Evolutionary conservation across 2,329 filamentous ascomycete species (phyloP), one percentile per base, ranked within the genome.

Genomic region (Nannizziopsis barbatae): DNA sequence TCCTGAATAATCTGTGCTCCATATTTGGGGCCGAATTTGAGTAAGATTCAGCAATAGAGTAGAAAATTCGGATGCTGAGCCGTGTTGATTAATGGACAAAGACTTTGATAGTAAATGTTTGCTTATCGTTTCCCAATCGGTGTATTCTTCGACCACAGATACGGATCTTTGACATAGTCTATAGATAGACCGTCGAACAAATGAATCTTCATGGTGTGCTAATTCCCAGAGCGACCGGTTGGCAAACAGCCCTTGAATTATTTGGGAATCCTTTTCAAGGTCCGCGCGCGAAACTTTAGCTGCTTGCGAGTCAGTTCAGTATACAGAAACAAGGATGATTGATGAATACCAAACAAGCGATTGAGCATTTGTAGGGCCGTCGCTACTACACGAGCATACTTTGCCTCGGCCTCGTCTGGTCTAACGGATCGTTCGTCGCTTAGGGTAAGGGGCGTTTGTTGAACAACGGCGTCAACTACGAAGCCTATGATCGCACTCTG

Each of bases 341-440:
- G 27, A 32, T 11, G 9, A 42, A 12, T 40, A 52, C 51, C 44
- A 30, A 83, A 56, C 22, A 83, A 64, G 48, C 74, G 73, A 12
- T 71, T 72, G 15, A 81, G 67, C 12, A 80, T 65, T 20, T 74
- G 63, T 20, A 80, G 65, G 46, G 73, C 77, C 6, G 77, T 77
- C 1, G 76, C 74, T n/a, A 79, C 73, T 3, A 95, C 88, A 41
- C 92, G 77, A 52, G 81, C 78, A 67, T 93, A 92, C 58, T 95
- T 95, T 14, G 84, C 78, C 55, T 88, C 78, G 3, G 87, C 81
- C 62, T 98, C 92, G 56, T 96, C 90, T 7, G 77, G 69, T 51
- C 80, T 92, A 2, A 88, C 86, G 0, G 81, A 86, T 18, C 90
- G 77, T 66, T 93, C 86, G 62, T 98, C 92, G 61, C 89, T 96